These are phyloP conservation scores for Lizanozyma gosingica DNA, from an alignment of 1,139 yeast species.

Conservation along the genomic window DNA sequence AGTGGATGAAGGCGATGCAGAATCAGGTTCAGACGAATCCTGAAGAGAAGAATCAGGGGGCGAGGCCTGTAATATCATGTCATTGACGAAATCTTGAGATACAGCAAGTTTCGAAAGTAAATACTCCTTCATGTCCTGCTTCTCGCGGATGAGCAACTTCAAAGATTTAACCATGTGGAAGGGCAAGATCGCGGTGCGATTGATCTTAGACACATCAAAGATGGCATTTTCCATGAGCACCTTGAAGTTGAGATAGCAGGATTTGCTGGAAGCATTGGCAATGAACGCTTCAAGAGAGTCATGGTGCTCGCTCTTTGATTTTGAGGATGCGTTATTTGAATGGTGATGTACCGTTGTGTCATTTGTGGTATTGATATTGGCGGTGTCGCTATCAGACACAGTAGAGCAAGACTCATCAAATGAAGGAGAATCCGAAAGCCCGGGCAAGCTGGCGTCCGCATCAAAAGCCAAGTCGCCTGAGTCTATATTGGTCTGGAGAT, in stretches of 20 bases:
- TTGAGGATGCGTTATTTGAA: conserved; percentile 1
- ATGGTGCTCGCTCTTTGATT: conserved; percentile 9
- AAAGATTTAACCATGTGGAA: conserved; percentile 20
- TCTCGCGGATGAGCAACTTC: conserved; percentile 22
- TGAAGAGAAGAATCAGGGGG: too few species aligned
- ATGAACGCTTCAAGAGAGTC: conserved; percentile 13
- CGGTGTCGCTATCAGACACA: conserved; percentile 12
- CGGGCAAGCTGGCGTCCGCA: conserved; percentile 1
- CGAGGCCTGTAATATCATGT: conserved; percentile 14
- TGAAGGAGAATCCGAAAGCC: background rate
- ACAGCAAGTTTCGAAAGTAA: conserved; percentile 23
- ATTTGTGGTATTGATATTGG: conserved; percentile 3
- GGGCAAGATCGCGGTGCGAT: conserved; percentile 27
- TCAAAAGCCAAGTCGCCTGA: conserved; percentile 19
- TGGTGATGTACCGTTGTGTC: background rate
- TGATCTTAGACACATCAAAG: conserved; percentile 31
- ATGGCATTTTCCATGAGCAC: conserved; percentile 37
- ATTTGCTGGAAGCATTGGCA: conserved; percentile 11
- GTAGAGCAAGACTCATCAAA: conserved; percentile 3
- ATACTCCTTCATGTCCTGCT: conserved; percentile 24
- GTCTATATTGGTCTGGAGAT: conserved; percentile 27
- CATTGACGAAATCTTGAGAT: conserved; percentile 27
- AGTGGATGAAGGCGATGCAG: background rate
- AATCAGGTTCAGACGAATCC: too few species aligned
- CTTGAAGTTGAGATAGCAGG: conserved; percentile 31